phyloP scores from a whole-genome alignment of 495 filamentous ascomycete genomes.

The Apodospora peruviana region DNA sequence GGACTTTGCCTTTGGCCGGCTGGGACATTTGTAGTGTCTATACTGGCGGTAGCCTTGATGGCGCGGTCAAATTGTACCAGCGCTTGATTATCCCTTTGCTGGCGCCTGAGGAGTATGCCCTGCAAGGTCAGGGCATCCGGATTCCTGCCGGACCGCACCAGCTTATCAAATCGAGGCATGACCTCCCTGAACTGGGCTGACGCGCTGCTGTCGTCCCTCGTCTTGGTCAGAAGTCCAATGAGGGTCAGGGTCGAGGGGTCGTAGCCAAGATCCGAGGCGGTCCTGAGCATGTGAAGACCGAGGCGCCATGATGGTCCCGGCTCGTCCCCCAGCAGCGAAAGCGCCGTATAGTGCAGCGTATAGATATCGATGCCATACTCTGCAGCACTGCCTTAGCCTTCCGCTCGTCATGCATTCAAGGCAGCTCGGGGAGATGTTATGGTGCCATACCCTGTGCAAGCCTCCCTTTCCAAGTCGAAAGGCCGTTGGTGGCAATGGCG shows the following conservation, averaged over 20 bases:
- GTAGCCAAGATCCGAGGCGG: constrained; percentile 19
- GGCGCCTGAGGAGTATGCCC: background rate
- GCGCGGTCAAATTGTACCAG: constrained; percentile 19
- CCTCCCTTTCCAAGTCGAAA: constrained; percentile 10
- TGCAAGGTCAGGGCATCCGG: constrained; percentile 3
- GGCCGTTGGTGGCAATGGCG: constrained; percentile 6
- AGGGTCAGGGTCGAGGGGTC: constrained; percentile 19
- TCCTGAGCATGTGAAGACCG: constrained; percentile 18
- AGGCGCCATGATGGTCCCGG: background rate
- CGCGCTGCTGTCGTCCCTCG: background rate
- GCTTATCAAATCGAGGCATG: background rate
- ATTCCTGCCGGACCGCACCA: background rate
- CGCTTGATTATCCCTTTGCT: background rate
- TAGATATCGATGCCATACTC: constrained; percentile 18
- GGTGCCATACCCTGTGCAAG: constrained; percentile 13
- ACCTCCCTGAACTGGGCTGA: background rate
- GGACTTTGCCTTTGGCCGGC: too few relatives aligned
- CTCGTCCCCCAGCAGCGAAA: constrained; percentile 5
- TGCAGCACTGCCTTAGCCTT: constrained; percentile 8
- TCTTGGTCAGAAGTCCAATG: constrained; percentile 3
- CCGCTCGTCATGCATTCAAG: background rate
- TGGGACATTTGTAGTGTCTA: background rate
- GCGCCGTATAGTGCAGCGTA: constrained; percentile 17
- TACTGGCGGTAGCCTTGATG: constrained; percentile 7
- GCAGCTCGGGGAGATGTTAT: background rate